Evolutionary conservation across 1,284 basidiomycete species (phyloP), one percentile per base, ranked within the genome.

Genomic region (Trichosporon sp.): DNA sequence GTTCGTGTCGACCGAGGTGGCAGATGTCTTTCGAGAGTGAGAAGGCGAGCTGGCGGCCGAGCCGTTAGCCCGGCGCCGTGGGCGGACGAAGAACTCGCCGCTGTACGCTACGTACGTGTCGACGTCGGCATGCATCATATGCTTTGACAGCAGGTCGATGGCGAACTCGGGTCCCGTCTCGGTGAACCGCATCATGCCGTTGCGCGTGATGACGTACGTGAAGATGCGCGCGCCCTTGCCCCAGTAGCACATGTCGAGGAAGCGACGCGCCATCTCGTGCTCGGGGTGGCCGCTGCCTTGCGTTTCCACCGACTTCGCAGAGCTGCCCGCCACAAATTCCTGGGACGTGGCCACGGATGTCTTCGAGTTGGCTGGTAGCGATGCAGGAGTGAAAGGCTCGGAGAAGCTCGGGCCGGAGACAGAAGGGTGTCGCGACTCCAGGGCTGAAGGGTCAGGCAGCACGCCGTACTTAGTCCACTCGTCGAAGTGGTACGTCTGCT

Each of bases 51-150:
- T 40, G 38, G 38, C 38, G 38, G 10, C 8, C 11, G 8, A 40
- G 38, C 38, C 8, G 5, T 16, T 8, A 19, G 26, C 40, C 6
- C 19, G 48, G 68, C 37, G 76, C 26, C 48, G 66, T 46, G 65
- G 63, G 59, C 73, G 73, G 10, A 74, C 67, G n/a, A 80, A 74
- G 73, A 83, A 83, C 70, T 83, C 81, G 61, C 81, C 81, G 64
- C 78, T 79, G 75, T 76, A 79, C 2, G 79, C 77, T 68, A 81
- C 79, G 68, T 80, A 83, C 70, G 79, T 78, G n/a, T 85, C 79
- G 11, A 86, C 85, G 74, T 87, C 85, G 38, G 86, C 84, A 76
- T 88, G 87, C 86, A 87, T 87, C n/a, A 84, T 85, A 73, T 87
- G 86, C 73, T 88, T 88, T 77, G 83, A 85, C 38, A 88, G 79